Evolutionary conservation across 2,329 filamentous ascomycete species (phyloP), one percentile per base, ranked within the genome.

Genomic region (Mollisiaceae sp.): DNA sequence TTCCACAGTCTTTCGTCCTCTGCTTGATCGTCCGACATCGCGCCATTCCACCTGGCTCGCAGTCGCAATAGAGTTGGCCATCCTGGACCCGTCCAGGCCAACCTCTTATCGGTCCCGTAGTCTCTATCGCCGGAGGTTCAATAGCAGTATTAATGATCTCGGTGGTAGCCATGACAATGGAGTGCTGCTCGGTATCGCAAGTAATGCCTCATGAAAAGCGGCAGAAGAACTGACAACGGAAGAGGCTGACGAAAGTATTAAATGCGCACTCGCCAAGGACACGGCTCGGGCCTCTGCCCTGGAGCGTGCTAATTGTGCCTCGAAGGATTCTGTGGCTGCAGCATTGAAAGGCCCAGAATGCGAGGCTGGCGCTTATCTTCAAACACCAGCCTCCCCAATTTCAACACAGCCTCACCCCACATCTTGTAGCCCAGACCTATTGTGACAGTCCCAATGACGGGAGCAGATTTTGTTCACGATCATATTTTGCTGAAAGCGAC

Each of bases 301-400:
- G 14, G 6, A 18, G 4, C n/a, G 15, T 43, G 41, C 57, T 14
- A 59, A 54, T 8, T 54, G 9, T 54, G 50, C 50, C 50, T 54
- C 32, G 50, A 54, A 54, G 50, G 50, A 54, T 54, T 54, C 32
- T 18, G 50, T 54, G 57, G 57, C 39, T 59, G 57, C 57, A 59
- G 39, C 8, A 18, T 27, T 32, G 36, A 35, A 20, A 47, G 57
- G 57, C 39, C 50, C 24, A 59, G 18, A 27, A 47, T 15, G 41
- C 39, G 41, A 59, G 57, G 57, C 57, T 59, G 57, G 39, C 22
- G 39, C 24, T 59, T 47, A 20, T 9, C 36, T 27, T 41, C 22
- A 50, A 18, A 18, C 9, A 24, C 36, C 56, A 59, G 45, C 38
- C 56, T 36, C 56, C 36, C n/a, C 50, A 54, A 32, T 54, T 32